These are phyloP conservation scores for Fusarium goolgardi DNA, from an alignment of 2,329 filamentous ascomycete genomes.

Conservation along the genomic window DNA sequence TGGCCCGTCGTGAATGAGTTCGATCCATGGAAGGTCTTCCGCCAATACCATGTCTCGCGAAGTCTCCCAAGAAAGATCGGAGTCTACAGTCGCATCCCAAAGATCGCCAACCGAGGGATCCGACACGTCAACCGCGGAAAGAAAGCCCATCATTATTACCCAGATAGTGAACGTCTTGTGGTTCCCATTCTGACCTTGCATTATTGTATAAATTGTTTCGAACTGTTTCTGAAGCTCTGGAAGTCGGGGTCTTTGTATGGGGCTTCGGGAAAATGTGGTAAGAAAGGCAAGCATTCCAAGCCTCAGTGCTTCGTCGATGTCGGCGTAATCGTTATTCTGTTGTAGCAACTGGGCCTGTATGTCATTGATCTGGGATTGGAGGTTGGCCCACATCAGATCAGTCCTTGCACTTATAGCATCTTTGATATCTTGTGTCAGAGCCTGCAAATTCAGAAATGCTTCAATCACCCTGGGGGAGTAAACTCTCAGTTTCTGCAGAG, in stretches of 20 bases:
- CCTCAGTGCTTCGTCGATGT: background rate
- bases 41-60: rapidly evolving
- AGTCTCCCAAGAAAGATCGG: rapidly evolving
- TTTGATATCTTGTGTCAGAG: background rate
- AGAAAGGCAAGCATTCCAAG: conserved; percentile 16
- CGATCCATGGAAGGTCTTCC: background rate
- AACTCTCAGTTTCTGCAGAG: rapidly evolving
- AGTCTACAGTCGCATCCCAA: rapidly evolving
- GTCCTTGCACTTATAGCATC: rapidly evolving
- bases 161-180: background rate
- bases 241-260: background rate
- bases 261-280: background rate
- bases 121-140: background rate
- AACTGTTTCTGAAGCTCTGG: background rate
- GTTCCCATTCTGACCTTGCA: rapidly evolving
- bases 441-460: background rate
- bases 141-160: conserved; percentile 1
- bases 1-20: background rate
- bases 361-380: background rate
- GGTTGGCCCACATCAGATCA: background rate
- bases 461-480: rapidly evolving
- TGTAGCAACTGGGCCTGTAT: background rate
- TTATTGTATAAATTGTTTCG: rapidly evolving
- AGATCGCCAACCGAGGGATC: rapidly evolving
- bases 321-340: rapidly evolving